Percentiles rank a stretch among this genome's conserved stretches.
phyloP scores from a whole-genome alignment of 2,329 filamentous ascomycete species.

The Boeremia exigua region DNA sequence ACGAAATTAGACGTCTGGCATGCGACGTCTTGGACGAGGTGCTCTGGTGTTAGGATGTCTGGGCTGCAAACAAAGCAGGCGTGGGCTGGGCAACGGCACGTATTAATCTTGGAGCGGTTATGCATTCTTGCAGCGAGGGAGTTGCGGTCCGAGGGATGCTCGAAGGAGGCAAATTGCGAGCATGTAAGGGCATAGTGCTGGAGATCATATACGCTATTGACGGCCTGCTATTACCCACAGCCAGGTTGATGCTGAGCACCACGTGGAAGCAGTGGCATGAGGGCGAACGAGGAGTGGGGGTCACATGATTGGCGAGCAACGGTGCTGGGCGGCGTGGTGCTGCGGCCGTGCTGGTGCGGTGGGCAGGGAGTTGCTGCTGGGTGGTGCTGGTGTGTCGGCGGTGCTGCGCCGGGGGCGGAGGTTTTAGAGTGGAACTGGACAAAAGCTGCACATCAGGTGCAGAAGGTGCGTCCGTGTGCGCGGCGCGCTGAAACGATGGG shows the following conservation, averaged over 20 bases:
- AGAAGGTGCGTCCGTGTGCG: slow-evolving; percentile 1
- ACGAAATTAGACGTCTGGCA: slow-evolving; percentile 3
- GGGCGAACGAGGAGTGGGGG: slow-evolving; percentile 13
- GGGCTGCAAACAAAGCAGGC: slow-evolving; percentile 3
- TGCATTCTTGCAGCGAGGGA: slow-evolving; percentile 2
- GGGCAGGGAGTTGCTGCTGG: too few species aligned
- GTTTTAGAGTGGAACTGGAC: slow-evolving; percentile 8
- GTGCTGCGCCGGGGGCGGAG: slow-evolving; percentile 5
- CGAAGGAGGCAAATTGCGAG: slow-evolving; percentile 5
- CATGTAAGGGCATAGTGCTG: slow-evolving; percentile 14
- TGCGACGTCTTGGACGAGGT: not conserved
- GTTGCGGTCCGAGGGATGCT: slow-evolving; percentile 4
- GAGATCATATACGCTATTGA: slow-evolving; percentile 16
- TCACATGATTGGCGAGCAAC: slow-evolving; percentile 8
- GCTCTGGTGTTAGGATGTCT: not conserved
- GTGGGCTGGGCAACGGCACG: slow-evolving; percentile 12
- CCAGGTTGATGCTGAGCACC: slow-evolving; percentile 16
- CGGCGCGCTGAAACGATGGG: slow-evolving; percentile 14
- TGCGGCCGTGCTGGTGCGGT: not conserved
- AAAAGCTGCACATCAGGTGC: slow-evolving; percentile 12
- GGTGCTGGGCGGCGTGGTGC: slow-evolving; percentile 1
- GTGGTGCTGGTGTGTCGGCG: too few species aligned
- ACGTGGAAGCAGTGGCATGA: slow-evolving; percentile 14
- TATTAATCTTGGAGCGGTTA: slow-evolving; percentile 7
- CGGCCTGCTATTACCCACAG: slow-evolving; percentile 9